Conservation (phyloP, 2,329 filamentous ascomycete species). For the Aspergillus oerlinghausenensis region DNA sequence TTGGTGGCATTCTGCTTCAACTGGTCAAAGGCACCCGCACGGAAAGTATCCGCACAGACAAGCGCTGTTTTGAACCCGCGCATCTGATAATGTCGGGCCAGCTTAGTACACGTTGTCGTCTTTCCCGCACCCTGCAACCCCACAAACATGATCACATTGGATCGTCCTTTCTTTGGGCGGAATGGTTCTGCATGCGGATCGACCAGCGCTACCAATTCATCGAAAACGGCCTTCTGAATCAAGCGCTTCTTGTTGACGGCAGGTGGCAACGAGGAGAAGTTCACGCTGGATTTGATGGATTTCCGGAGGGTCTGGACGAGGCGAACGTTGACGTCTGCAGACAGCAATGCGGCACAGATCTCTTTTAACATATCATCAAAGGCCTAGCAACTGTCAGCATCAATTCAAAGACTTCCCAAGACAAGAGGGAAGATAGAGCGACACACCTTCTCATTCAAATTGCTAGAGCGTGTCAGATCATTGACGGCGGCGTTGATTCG, state of each 20-base stretch:
- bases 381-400: conserved; percentile 51
- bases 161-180: conserved; percentile 92
- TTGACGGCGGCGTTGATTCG: conserved; percentile 96
- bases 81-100: conserved; percentile 90
- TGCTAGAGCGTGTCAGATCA: conserved; percentile 85
- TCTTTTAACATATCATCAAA: conserved; percentile 99
- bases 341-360: conserved; percentile 90
- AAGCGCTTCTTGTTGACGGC: conserved; percentile 97
- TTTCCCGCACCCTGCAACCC: conserved; percentile 96
- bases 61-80: conserved; percentile 88
- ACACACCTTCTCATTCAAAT: conserved; percentile 87
- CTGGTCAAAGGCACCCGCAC: conserved; percentile 96
- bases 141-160: conserved; percentile 99
- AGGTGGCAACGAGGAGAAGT: conserved; percentile 87
- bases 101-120: conserved; percentile 96
- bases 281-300: conserved; percentile 84
- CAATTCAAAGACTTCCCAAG: not conserved
- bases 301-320: conserved; percentile 88
- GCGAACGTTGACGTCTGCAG: conserved; percentile 95
- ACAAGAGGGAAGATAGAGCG: conserved; percentile 3
- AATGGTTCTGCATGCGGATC: conserved; percentile 94
- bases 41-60: conserved; percentile 97
- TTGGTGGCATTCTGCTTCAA: conserved; percentile 98
- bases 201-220: conserved; percentile 91
- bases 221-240: conserved; percentile 96